These are phyloP conservation scores for Trifolium pratense DNA, from an alignment of 306 rosid species.

Conservation along the genomic window DNA sequence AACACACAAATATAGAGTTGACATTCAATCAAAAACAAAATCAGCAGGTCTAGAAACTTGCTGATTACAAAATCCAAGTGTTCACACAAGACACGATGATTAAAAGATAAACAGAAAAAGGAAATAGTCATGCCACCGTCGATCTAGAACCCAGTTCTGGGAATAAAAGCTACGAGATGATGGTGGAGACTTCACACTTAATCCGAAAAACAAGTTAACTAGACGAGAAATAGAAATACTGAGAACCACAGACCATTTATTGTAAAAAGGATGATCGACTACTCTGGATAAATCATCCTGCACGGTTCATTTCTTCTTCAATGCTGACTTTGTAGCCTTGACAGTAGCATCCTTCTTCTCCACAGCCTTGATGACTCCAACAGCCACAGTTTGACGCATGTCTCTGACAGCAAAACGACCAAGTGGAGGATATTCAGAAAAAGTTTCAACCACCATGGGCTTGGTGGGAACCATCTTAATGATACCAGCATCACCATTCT, in stretches of 20 bases:
- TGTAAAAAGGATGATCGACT: background rate
- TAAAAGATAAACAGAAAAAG: background rate
- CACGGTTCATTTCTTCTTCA: constrained; percentile 1
- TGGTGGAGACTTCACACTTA: background rate
- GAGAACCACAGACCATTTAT: background rate
- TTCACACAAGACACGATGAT: background rate
- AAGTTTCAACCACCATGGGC: constrained; percentile 9
- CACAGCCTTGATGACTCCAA: constrained; percentile 2
- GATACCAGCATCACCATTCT: constrained; percentile 9
- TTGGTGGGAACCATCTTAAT: constrained; percentile 13
- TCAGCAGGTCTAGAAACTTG: background rate
- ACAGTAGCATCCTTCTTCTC: background rate
- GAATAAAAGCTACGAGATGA: background rate
- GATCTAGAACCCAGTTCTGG: constrained; percentile 11
- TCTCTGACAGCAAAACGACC: background rate
- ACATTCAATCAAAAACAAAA: background rate
- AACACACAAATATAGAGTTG: background rate
- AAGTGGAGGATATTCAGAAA: background rate
- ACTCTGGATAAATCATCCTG: background rate
- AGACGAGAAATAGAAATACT: background rate
- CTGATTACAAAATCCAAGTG: background rate
- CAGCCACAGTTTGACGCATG: background rate
- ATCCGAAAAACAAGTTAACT: background rate
- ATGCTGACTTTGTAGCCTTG: background rate
- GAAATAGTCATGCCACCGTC: background rate